Evolutionary conservation across 305 asterid species (phyloP).

Genomic region (Solanum hybrid): DNA sequence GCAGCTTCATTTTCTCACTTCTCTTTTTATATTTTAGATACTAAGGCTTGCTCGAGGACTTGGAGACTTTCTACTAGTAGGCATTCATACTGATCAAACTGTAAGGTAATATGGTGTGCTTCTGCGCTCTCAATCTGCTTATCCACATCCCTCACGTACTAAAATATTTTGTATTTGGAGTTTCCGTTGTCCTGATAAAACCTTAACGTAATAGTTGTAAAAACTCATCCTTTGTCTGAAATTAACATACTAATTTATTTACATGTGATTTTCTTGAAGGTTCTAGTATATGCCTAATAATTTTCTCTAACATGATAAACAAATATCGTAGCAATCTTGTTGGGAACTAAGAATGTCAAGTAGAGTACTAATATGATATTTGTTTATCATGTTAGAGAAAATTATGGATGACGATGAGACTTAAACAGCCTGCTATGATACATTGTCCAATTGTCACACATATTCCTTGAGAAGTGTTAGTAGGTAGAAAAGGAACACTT

Average conservation of each 20-base stretch:
- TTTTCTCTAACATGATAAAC: background rate
- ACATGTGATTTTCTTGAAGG: background rate
- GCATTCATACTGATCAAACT: slow-evolving; percentile 93
- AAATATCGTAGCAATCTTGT: background rate
- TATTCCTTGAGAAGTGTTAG: background rate
- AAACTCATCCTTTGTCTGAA: background rate
- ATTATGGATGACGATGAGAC: background rate
- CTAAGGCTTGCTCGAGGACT: slow-evolving; percentile 91
- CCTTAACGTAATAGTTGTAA: background rate
- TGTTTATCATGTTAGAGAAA: background rate
- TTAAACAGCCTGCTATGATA: background rate
- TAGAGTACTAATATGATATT: background rate
- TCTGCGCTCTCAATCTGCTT: background rate
- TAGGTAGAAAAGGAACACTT: background rate
- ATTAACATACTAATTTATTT: background rate
- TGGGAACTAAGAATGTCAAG: background rate
- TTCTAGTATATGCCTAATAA: background rate
- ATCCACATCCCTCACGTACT: background rate
- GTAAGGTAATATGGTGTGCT: slow-evolving; percentile 43
- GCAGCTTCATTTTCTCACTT: slow-evolving; percentile 1
- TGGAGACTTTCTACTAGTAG: slow-evolving; percentile 98
- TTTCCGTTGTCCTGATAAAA: background rate
- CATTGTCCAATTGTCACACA: background rate
- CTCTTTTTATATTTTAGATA: slow-evolving; percentile 38
- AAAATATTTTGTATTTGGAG: background rate